Conservation (phyloP, 2,329 filamentous ascomycete species). For the Aspergillus sp. region DNA sequence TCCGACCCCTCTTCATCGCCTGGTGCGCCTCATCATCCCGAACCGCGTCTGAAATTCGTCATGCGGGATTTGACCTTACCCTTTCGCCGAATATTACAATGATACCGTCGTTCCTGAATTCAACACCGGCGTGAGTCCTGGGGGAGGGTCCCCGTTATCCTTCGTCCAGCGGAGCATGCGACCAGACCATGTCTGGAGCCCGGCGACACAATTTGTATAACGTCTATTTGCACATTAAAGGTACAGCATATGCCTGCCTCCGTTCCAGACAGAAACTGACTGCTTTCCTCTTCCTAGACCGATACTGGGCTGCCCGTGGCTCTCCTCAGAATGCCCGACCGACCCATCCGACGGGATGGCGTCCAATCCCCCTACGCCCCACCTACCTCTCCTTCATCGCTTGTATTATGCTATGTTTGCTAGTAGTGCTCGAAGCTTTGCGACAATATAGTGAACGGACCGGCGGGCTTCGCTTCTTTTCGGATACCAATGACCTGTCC, state of each 20-base stretch:
- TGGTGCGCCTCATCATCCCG: background rate
- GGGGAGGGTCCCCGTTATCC: conserved; percentile 4
- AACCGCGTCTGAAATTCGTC: background rate
- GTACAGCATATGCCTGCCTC: background rate
- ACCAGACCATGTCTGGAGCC: conserved; percentile 19
- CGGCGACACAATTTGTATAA: conserved; percentile 13
- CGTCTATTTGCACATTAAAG: conserved; percentile 16
- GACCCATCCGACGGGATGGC: conserved; percentile 24
- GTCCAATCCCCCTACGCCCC: conserved; percentile 33
- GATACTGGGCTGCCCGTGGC: conserved; percentile 10
- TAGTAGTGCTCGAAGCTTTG: conserved; percentile 28
- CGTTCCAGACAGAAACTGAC: background rate
- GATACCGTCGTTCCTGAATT: background rate
- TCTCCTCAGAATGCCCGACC: conserved; percentile 10
- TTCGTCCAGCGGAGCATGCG: conserved; percentile 16
- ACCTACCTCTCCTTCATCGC: conserved; percentile 26
- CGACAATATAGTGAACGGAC: conserved; percentile 30
- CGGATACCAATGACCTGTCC: conserved; percentile 29
- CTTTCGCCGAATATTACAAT: background rate
- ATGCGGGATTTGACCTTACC: background rate
- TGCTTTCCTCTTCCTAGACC: conserved; percentile 5
- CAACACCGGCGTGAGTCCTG: conserved; percentile 3
- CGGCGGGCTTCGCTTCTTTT: conserved; percentile 31
- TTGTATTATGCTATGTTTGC: conserved; percentile 24
- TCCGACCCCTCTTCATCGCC: background rate